These are phyloP conservation scores for Xylariales sp. DNA, from an alignment of 2,329 filamentous ascomycete species.

Conservation along the genomic window DNA sequence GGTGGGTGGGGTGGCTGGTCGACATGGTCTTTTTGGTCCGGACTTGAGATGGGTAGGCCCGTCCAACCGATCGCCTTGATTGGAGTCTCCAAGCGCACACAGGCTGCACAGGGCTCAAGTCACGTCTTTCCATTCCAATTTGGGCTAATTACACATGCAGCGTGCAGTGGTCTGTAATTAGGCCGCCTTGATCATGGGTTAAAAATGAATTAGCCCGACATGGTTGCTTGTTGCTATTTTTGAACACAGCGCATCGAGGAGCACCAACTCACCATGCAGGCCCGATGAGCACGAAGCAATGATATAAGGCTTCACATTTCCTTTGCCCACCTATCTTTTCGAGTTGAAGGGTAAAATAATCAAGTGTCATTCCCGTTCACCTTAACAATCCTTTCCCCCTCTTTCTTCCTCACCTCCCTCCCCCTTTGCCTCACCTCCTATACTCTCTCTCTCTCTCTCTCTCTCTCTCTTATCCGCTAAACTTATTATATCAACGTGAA, in stretches of 20 bases:
- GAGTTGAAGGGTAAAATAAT: slow-evolving; percentile 57
- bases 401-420: slow-evolving; percentile 48
- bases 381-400: slow-evolving; percentile 53
- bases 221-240: slow-evolving; percentile 53
- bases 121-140: slow-evolving; percentile 45
- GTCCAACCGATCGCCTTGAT: slow-evolving; percentile 53
- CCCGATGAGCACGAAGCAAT: slow-evolving; percentile 59
- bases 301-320: slow-evolving; percentile 69
- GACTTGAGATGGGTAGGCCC: slow-evolving; percentile 45
- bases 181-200: slow-evolving; percentile 49
- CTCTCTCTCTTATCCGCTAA: slow-evolving; percentile 49
- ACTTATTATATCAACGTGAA: slow-evolving; percentile 52
- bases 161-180: slow-evolving; percentile 52
- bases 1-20: slow-evolving; percentile 23
- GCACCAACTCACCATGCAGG: slow-evolving; percentile 51
- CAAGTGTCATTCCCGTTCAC: slow-evolving; percentile 63
- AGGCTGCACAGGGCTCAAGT: slow-evolving; percentile 37
- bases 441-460: slow-evolving; percentile 50
- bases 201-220: slow-evolving; percentile 57
- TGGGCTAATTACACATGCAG: slow-evolving; percentile 51
- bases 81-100: slow-evolving; percentile 62
- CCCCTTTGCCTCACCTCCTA: slow-evolving; percentile 49
- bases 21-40: slow-evolving; percentile 41
- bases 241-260: slow-evolving; percentile 54
- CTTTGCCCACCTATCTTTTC: slow-evolving; percentile 55